Conservation (phyloP, 2,329 filamentous ascomycete genomes). For the Trichoderma koningiopsis region DNA sequence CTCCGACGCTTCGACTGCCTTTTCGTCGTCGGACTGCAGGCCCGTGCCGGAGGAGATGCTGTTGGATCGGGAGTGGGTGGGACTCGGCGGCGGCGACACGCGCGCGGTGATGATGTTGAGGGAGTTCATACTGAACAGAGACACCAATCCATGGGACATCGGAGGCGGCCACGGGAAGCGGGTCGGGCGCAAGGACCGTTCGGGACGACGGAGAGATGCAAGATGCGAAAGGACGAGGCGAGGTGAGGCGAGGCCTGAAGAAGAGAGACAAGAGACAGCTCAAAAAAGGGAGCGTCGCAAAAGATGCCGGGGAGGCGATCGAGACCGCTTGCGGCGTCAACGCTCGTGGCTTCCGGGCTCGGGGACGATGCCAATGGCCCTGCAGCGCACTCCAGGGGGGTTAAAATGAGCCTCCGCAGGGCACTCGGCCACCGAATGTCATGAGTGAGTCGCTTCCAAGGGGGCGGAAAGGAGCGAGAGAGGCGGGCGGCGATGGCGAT, state of each 20-base stretch:
- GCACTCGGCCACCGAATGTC: conserved; percentile 23
- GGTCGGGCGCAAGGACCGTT: background rate
- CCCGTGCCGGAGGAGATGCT: conserved; percentile 57
- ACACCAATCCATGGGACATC: conserved; percentile 55
- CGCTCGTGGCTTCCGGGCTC: background rate
- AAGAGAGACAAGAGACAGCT: background rate
- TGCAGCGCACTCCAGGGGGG: conserved; percentile 22
- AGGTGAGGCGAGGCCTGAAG: background rate
- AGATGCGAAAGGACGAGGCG: background rate
- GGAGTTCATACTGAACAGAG: conserved; percentile 80
- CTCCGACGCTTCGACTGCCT: conserved; percentile 34
- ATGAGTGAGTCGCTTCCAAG: conserved; percentile 25
- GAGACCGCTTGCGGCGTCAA: conserved; percentile 19
- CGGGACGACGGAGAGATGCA: background rate
- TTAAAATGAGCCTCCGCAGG: conserved; percentile 25
- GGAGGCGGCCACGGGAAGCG: conserved; percentile 13
- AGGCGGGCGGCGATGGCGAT: conserved; percentile 14
- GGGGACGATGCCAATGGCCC: conserved; percentile 15
- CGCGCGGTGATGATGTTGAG: conserved; percentile 89
- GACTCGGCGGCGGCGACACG: conserved; percentile 65
- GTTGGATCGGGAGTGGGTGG: conserved; percentile 60
- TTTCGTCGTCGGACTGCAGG: conserved; percentile 47
- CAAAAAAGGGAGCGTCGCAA: conserved; percentile 21
- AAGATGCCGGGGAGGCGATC: conserved; percentile 7
- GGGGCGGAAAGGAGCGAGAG: background rate